phyloP scores from a whole-genome alignment of 805 yeast genomes.

The Suhomyces emberorum region DNA sequence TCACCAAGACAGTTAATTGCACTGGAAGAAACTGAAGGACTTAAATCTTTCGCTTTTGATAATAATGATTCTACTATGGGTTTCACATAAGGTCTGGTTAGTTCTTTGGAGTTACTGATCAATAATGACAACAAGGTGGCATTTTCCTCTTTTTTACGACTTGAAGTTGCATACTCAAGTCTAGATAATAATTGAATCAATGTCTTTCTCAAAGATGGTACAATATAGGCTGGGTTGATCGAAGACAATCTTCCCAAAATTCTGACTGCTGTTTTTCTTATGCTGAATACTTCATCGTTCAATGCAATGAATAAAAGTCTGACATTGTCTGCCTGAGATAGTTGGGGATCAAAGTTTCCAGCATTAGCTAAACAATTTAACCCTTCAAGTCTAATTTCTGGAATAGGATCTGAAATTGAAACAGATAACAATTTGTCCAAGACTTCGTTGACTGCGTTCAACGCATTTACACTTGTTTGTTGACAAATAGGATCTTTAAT shows the following conservation, averaged over 20 bases:
- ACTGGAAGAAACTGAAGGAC: conserved; percentile 81
- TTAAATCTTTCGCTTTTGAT: conserved; percentile 68
- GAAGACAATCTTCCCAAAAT: conserved; percentile 81
- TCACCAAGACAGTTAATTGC: conserved; percentile 88
- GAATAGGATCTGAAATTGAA: conserved; percentile 83
- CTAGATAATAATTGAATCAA: conserved; percentile 82
- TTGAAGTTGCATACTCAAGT: conserved; percentile 74
- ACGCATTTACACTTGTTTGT: conserved; percentile 76
- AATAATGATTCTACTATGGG: conserved; percentile 85
- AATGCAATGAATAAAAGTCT: conserved; percentile 80
- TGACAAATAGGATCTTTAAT: conserved; percentile 77
- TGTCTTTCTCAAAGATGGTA: conserved; percentile 86
- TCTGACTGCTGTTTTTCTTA: conserved; percentile 72
- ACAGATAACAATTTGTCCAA: conserved; percentile 74
- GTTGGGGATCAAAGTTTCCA: conserved; percentile 79
- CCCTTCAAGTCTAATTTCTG: conserved; percentile 82
- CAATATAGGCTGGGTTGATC: conserved; percentile 92
- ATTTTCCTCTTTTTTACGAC: conserved; percentile 79
- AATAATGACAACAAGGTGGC: conserved; percentile 71
- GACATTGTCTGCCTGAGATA: conserved; percentile 92
- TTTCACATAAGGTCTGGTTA: conserved; percentile 87
- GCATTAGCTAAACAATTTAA: conserved; percentile 60
- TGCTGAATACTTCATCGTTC: conserved; percentile 84
- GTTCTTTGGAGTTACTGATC: conserved; percentile 71
- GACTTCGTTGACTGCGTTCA: conserved; percentile 81